phyloP scores from a whole-genome alignment of 306 rosid genomes.

The Oemleria cerasiformis region DNA sequence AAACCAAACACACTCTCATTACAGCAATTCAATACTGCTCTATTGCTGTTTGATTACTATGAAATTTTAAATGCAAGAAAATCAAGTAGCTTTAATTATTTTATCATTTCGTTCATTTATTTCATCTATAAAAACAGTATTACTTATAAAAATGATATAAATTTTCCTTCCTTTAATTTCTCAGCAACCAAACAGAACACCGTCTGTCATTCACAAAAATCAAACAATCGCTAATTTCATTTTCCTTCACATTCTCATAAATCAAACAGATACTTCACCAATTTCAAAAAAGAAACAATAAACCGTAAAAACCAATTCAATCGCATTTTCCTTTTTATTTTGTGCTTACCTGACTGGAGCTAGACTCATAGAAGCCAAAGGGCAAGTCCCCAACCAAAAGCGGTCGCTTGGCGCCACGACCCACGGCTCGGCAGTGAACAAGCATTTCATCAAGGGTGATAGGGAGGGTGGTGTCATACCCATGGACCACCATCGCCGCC shows the following conservation, averaged over 20 bases:
- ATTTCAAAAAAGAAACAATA: not conserved
- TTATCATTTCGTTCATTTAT: not conserved
- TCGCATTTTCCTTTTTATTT: not conserved
- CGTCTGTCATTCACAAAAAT: not conserved
- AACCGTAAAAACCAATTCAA: not conserved
- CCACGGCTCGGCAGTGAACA: constrained; percentile 77
- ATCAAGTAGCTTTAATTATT: not conserved
- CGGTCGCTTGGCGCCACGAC: constrained; percentile 78
- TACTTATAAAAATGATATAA: not conserved
- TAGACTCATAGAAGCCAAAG: constrained; percentile 73
- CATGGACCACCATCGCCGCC: constrained; percentile 94
- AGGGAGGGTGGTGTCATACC: constrained; percentile 76
- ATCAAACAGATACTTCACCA: not conserved
- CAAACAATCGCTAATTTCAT: not conserved
- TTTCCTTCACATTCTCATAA: not conserved
- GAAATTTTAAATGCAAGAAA: not conserved
- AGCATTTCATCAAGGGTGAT: constrained; percentile 71
- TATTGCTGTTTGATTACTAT: not conserved
- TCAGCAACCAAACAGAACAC: constrained; percentile 17
- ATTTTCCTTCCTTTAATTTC: constrained; percentile 4
- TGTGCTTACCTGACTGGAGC: constrained; percentile 53
- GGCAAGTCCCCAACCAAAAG: constrained; percentile 87
- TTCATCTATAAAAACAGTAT: not conserved
- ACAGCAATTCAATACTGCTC: not conserved
- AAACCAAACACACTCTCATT: not conserved